Conservation (phyloP, 257 asterid species). For the Echites panduratus region DNA sequence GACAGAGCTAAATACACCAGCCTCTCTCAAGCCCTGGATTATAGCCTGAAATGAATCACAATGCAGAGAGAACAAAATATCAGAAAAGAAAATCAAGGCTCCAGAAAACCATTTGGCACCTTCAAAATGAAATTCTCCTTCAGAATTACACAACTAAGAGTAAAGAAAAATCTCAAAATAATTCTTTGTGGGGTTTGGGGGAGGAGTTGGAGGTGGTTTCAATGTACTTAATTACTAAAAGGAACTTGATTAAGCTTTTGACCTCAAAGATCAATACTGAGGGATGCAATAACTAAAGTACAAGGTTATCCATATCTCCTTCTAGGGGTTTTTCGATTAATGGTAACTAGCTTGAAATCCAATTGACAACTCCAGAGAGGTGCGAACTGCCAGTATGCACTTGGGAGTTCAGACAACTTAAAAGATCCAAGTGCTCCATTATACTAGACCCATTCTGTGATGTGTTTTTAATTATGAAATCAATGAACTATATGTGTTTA, state of each 20-base stretch:
- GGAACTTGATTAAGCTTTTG: neutral
- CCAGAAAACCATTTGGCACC: neutral
- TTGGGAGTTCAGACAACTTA: neutral
- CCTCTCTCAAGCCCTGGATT: conserved; percentile 83
- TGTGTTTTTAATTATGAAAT: too few species aligned
- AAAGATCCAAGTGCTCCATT: neutral
- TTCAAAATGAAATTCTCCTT: neutral
- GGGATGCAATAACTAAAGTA: neutral
- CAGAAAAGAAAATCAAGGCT: neutral
- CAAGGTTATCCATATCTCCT: neutral
- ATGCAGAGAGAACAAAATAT: neutral
- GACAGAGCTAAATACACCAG: conserved; percentile 64
- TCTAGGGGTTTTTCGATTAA: neutral
- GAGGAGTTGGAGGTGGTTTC: neutral
- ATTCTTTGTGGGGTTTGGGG: neutral
- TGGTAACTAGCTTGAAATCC: neutral
- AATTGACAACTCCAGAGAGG: neutral
- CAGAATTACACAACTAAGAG: neutral
- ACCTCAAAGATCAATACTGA: neutral
- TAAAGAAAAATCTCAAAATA: neutral
- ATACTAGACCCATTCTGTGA: too few species aligned
- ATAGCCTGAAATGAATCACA: conserved; percentile 47
- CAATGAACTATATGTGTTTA: too few species aligned
- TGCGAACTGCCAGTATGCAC: neutral
- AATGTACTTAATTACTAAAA: neutral